Base-by-base conservation (phyloP, 2,329 filamentous ascomycete genomes). In the Talaromyces sp. region DNA sequence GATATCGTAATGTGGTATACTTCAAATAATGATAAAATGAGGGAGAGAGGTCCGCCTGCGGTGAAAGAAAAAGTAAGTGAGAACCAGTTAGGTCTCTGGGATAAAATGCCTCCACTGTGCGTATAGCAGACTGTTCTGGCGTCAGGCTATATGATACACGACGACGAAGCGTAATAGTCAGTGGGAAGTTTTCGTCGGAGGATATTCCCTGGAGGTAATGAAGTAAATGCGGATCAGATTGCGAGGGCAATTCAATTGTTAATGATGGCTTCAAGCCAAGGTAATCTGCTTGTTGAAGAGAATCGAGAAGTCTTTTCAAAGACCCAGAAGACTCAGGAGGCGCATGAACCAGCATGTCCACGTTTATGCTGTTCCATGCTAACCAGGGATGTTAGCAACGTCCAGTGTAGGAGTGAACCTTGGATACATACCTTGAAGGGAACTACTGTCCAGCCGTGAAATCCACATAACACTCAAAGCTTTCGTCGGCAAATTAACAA, bases 31-130 rank as follows among this genome's bases (percentile, higher is more conserved):
- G 91, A 65, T 89, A 93, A 72, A 92, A 98, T 1, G 90, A 84
- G 1, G 88, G 86, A 0, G 91, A 90, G 0, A 98, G 76, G 72
- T 98, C 90, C 1, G 84, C 84, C 66, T 96, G 87, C 1, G 93
- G 86, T 5, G 92, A 93, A 6, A 99, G 83, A 1, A 97, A 77
- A n/a, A 99, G 81, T 2, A 96, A 85, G 72, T 97, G 92, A 10
- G 88, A 88, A 58, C 85, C 76, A 2, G 74, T 72, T 5, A 86
- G 80, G 62, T 86, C 80, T 3, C 80, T 77, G 2, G 95, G 93
- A 82, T 92, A 98, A 73, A 96, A 96, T 0, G 91, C 89, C 77
- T 98, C 93, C 5, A 96, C 78, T 62, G 93, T 90, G 27, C 88
- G 86, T 17, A 88, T 80, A 0, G 91, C 87, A 60, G 88, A 88